phyloP scores from a whole-genome alignment of 768 basidiomycete species.

The Neoboletus magnificus region DNA sequence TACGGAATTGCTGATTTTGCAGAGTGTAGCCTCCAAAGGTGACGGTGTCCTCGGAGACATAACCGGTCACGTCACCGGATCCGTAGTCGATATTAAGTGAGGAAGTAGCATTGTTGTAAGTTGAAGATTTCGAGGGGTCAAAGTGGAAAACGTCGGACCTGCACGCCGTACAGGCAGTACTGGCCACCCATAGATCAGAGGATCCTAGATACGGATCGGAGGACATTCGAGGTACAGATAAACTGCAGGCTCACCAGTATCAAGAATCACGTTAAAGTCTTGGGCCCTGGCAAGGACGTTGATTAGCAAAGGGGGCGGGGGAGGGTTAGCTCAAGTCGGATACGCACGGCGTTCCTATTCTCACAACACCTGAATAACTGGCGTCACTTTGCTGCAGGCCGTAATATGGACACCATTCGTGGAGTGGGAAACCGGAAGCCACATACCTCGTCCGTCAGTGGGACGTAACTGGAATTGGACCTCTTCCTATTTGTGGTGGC shows the following conservation, averaged over 20 bases:
- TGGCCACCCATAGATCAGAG: slow-evolving; percentile 81
- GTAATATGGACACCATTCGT: neutral
- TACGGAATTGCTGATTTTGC: slow-evolving; percentile 49
- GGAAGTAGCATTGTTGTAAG: slow-evolving; percentile 26
- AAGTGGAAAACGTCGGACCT: slow-evolving; percentile 38
- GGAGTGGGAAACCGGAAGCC: neutral
- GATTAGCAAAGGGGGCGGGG: neutral
- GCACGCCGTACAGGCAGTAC: slow-evolving; percentile 45
- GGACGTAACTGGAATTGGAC: slow-evolving; percentile 18
- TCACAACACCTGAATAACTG: slow-evolving; percentile 52
- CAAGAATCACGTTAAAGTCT: slow-evolving; percentile 71
- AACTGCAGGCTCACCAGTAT: slow-evolving; percentile 53
- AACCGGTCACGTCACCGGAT: slow-evolving; percentile 62
- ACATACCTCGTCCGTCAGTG: slow-evolving; percentile 43
- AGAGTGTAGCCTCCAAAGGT: slow-evolving; percentile 61
- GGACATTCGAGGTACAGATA: neutral
- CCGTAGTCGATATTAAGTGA: slow-evolving; percentile 54
- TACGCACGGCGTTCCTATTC: slow-evolving; percentile 61
- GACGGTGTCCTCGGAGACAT: slow-evolving; percentile 55
- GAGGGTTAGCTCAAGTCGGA: neutral
- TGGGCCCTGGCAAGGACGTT: slow-evolving; percentile 47
- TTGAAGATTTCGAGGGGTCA: slow-evolving; percentile 39
- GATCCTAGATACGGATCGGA: slow-evolving; percentile 31
- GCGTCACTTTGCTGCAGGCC: slow-evolving; percentile 43
- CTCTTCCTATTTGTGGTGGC: slow-evolving; percentile 11